Conservation (phyloP, 805 yeast genomes). For the Wickerhamomyces strasburgensis region DNA sequence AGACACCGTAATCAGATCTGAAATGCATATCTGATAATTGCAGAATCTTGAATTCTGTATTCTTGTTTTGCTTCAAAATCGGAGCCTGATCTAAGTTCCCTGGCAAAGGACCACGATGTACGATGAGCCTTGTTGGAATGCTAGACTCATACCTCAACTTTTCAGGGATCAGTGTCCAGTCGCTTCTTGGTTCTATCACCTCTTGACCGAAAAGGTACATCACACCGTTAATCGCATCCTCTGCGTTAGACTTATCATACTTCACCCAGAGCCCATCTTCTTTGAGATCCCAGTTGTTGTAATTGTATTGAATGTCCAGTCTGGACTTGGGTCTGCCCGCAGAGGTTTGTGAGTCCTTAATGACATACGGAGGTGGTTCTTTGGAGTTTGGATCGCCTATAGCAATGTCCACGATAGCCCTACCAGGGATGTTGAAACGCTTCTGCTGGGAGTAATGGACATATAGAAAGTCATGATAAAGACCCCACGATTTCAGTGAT, state of each 20-base stretch:
- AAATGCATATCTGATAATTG: conserved; percentile 68
- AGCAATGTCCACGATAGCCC: conserved; percentile 42
- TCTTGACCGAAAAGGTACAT: conserved; percentile 51
- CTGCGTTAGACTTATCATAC: conserved; percentile 32
- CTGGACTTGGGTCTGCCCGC: conserved; percentile 25
- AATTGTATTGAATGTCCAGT: conserved; percentile 17
- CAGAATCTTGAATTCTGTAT: conserved; percentile 50
- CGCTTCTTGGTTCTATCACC: conserved; percentile 54
- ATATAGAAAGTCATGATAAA: conserved; percentile 25
- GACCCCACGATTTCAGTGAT: conserved; percentile 10
- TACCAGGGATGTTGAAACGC: conserved; percentile 8
- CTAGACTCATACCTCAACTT: not conserved
- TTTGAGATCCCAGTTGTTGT: conserved; percentile 38
- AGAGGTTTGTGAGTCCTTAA: conserved; percentile 30
- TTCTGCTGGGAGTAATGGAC: conserved; percentile 19
- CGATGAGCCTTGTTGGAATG: conserved; percentile 7
- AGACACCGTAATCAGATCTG: conserved; percentile 52
- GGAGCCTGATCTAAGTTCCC: not conserved
- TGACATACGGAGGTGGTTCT: conserved; percentile 34
- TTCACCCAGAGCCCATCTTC: conserved; percentile 55
- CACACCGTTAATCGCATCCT: conserved; percentile 39
- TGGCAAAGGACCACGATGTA: conserved; percentile 2
- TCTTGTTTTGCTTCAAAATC: conserved; percentile 20
- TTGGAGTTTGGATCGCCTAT: conserved; percentile 30
- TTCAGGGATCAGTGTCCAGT: conserved; percentile 40